Percentiles rank a stretch among this genome's conserved stretches.
These are phyloP conservation scores for Periconia digitata DNA, from an alignment of 2,329 filamentous ascomycete species.

Conservation along the genomic window DNA sequence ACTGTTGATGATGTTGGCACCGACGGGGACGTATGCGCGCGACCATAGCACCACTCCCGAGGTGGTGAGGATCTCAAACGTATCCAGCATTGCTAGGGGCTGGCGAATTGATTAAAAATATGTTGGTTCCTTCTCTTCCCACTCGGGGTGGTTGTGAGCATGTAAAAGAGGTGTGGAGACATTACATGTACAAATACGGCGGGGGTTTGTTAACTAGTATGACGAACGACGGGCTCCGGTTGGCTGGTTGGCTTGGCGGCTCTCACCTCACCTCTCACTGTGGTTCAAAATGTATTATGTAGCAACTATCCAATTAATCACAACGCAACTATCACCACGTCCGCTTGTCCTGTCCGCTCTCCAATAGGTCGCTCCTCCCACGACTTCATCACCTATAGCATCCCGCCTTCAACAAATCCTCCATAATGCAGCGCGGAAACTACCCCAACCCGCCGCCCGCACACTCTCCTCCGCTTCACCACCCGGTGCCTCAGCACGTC, in stretches of 20 bases:
- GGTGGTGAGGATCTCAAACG: slow-evolving; percentile 94
- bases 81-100: slow-evolving; percentile 73
- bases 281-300: slow-evolving; percentile 7
- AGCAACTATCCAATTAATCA: not conserved
- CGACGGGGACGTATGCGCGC: slow-evolving; percentile 77
- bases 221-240: slow-evolving; percentile 29
- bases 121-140: slow-evolving; percentile 3
- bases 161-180: slow-evolving; percentile 1
- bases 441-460: slow-evolving; percentile 72
- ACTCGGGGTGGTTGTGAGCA: slow-evolving; percentile 7
- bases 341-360: not conserved
- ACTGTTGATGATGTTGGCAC: slow-evolving; percentile 82
- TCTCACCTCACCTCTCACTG: slow-evolving; percentile 2
- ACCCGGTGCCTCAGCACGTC: slow-evolving; percentile 96
- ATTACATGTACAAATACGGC: not conserved
- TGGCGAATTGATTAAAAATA: not conserved
- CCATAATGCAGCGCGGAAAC: slow-evolving; percentile 78
- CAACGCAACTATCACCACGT: not conserved
- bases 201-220: slow-evolving; percentile 17
- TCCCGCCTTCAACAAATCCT: no score
- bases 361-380: no score
- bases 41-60: slow-evolving; percentile 98
- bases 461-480: slow-evolving; percentile 83
- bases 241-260: slow-evolving; percentile 13
- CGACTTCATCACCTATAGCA: slow-evolving; percentile 7